Conservation (phyloP, 2,329 filamentous ascomycete species). For the Fusarium longipes region DNA sequence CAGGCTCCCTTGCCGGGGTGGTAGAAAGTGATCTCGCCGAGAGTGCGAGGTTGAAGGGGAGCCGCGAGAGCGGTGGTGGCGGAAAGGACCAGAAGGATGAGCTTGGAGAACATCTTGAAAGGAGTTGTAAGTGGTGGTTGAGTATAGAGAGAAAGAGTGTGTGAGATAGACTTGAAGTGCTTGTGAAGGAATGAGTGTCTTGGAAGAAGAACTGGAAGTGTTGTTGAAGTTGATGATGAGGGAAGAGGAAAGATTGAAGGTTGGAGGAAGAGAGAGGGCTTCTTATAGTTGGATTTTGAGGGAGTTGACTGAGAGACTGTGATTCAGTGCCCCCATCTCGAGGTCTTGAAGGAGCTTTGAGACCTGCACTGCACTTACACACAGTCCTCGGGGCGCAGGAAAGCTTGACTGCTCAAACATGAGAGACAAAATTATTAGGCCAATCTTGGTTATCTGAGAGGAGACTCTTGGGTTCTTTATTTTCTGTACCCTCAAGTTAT, state of each 20-base stretch:
- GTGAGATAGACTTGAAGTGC: not conserved
- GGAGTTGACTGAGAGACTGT: conserved; percentile 9
- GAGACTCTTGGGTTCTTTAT: too few relatives aligned
- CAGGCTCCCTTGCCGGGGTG: conserved; percentile 75
- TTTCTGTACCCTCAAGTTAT: too few relatives aligned
- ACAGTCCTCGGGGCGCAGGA: too few relatives aligned
- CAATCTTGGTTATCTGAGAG: too few relatives aligned
- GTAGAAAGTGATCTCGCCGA: conserved; percentile 64
- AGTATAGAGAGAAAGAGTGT: not conserved
- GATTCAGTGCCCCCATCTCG: conserved; percentile 22
- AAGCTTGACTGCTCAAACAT: too few relatives aligned
- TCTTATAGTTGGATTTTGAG: conserved; percentile 25
- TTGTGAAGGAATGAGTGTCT: conserved; percentile 12
- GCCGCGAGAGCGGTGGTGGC: conserved; percentile 31
- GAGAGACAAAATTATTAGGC: too few relatives aligned
- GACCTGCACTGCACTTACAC: not conserved
- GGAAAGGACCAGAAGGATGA: conserved; percentile 39
- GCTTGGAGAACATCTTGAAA: conserved; percentile 41
- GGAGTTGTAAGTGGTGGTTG: not conserved
- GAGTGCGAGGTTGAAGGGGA: conserved; percentile 7
- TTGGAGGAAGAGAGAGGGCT: conserved; percentile 1
- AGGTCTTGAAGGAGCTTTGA: not conserved
- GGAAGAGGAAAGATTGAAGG: not conserved
- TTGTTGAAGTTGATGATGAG: conserved; percentile 11
- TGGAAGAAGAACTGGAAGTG: conserved; percentile 1